Conservation (phyloP, 345 rosid genomes). For the Ceriops decandra region DNA sequence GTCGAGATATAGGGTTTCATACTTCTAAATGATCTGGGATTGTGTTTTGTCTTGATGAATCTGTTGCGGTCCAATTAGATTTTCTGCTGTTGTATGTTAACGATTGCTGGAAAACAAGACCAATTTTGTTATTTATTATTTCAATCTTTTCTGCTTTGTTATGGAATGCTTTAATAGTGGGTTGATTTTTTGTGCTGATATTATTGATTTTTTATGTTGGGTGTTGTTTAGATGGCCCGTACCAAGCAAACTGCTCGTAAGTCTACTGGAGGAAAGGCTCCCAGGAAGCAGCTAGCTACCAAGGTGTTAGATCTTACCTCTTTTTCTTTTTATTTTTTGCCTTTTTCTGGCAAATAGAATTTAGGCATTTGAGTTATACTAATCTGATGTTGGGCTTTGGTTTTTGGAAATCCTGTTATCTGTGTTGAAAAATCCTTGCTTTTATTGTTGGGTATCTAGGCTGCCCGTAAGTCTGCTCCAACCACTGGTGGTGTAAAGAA, state of each 20-base stretch:
- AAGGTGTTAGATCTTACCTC: conserved; percentile 36
- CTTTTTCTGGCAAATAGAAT: too few species aligned
- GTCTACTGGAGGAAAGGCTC: conserved; percentile 96
- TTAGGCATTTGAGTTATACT: neutral
- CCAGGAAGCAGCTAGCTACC: conserved; percentile 94
- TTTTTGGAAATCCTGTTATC: neutral
- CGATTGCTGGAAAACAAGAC: too few species aligned
- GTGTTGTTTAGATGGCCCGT: conserved; percentile 60
- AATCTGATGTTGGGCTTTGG: too few species aligned
- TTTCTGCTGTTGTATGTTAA: too few species aligned
- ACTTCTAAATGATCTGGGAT: neutral
- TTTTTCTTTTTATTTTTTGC: neutral
- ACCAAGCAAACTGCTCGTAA: conserved; percentile 96
- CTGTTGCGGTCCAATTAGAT: too few species aligned
- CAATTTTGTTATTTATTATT: too few species aligned
- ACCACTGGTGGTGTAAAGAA: conserved; percentile 24
- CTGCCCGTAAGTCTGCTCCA: conserved; percentile 26
- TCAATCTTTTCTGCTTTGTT: too few species aligned
- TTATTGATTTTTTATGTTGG: neutral
- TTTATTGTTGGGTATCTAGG: neutral
- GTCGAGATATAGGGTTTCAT: neutral
- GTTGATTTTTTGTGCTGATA: too few species aligned
- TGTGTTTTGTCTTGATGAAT: neutral
- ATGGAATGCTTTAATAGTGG: too few species aligned
- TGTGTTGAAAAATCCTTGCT: too few species aligned